Base-by-base conservation (phyloP, 306 rosid genomes). In the Cucumis hystrix region DNA sequence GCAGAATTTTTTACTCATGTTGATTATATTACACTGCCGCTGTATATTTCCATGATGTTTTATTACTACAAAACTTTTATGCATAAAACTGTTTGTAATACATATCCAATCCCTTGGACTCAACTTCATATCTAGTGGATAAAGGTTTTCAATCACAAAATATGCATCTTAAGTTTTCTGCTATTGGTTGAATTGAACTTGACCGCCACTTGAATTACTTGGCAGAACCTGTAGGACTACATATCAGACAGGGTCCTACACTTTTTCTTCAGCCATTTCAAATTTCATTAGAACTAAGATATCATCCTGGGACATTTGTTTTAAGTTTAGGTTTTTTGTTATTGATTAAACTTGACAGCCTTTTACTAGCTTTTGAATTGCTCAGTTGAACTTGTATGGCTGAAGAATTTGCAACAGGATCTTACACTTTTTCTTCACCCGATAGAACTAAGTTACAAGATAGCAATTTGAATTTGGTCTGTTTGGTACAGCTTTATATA, bases 401-500 rank as follows among this genome's bases (percentile, higher is more conserved):
- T 16, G 30, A n/a, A 39, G 28, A 57, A 39, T 39, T 56, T 57
- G 56, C 56, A 75, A 73, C 49, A 10, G 30, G 78, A 37, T 39
- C 68, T 39, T 37, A 11, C 52, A 58, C 40, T 57, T 10, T 43
- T 58, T 56, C 39, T 56, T 35, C 59, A 11, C 20, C 7, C 1
- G 20, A 11, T 47, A 17, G 39, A 63, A 18, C 60, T 77, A 39
- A 41, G 71, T 65, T 37, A 37, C 39, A 79, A 78, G 65, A 59
- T 59, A 77, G 57, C 82, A 78, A 71, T 73, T 75, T 66, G 73
- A 81, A 69, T 85, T 79, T 87, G 81, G 91, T 83, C 78, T 83
- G 76, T 89, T 84, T 76, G 74, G 57, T 71, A 58, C 75, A 84
- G 82, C 85, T 75, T 83, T 83, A 77, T 81, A 52, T 84, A 83